These are phyloP conservation scores for Trichoderma sp. DNA, from an alignment of 2,329 filamentous ascomycete species.

Conservation along the genomic window DNA sequence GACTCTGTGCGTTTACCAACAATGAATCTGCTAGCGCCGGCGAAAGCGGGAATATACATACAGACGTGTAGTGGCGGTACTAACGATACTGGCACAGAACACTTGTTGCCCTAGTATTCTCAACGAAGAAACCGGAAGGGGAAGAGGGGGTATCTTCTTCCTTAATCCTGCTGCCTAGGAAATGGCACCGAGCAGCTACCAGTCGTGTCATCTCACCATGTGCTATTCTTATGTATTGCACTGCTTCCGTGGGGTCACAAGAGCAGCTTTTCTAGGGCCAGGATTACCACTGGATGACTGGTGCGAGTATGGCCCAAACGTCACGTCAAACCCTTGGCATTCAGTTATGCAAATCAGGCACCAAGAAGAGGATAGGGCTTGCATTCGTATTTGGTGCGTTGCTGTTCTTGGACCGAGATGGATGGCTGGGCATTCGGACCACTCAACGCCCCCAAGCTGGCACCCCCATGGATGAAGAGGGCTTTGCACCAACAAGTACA, in stretches of 20 bases:
- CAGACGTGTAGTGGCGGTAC: background rate
- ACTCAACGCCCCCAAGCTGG: background rate
- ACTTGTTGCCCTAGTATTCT: background rate
- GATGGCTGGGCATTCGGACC: background rate
- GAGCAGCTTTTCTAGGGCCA: background rate
- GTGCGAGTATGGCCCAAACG: background rate
- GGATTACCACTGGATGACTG: background rate
- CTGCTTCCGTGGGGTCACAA: background rate
- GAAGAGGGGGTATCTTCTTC: background rate
- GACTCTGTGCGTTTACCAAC: background rate
- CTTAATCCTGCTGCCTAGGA: slow-evolving; percentile 14
- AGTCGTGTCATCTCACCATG: background rate
- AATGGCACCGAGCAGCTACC: background rate
- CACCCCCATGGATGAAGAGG: background rate
- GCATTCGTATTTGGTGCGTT: slow-evolving; percentile 12
- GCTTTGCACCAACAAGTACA: background rate
- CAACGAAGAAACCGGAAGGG: background rate
- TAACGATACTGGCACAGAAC: background rate
- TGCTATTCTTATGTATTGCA: background rate
- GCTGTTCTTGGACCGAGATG: slow-evolving; percentile 17
- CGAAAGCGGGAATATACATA: slow-evolving; percentile 17
- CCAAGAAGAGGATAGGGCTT: background rate
- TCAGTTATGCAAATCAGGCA: slow-evolving; percentile 13
- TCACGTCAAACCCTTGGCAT: background rate
- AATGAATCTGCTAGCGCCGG: slow-evolving; percentile 16